These are phyloP conservation scores for Debaryomyces psychrophilus DNA, from an alignment of 1,139 yeast genomes.

Conservation along the genomic window DNA sequence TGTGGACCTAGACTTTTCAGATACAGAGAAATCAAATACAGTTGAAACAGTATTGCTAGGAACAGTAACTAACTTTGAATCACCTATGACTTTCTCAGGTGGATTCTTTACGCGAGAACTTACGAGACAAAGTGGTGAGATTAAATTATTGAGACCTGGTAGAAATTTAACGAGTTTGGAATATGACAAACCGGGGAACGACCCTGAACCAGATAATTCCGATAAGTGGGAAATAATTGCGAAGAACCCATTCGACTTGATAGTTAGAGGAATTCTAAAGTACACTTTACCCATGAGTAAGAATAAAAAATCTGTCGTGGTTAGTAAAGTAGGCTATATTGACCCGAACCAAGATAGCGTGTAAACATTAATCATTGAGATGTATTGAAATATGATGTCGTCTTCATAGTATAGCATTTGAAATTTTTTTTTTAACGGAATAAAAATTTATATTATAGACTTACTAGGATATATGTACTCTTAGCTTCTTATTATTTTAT, in stretches of 20 bases:
- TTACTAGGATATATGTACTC: constrained; percentile 1
- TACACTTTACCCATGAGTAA: constrained; percentile 72
- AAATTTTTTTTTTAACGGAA: constrained; percentile 2
- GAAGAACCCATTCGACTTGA: constrained; percentile 82
- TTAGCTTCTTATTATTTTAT: constrained; percentile 15
- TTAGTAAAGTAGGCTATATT: constrained; percentile 60
- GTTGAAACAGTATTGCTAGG: constrained; percentile 79
- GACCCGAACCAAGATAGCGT: constrained; percentile 49
- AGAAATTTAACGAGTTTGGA: constrained; percentile 49
- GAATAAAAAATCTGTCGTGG: constrained; percentile 58
- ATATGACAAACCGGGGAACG: constrained; percentile 17
- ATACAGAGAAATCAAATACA: constrained; percentile 16
- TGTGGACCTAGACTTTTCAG: background rate
- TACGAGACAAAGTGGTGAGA: constrained; percentile 62
- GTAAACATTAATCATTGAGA: background rate
- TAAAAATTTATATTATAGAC: background rate
- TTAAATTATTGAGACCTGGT: constrained; percentile 78
- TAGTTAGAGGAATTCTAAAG: constrained; percentile 78
- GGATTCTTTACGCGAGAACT: constrained; percentile 70
- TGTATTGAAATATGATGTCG: background rate
- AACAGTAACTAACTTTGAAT: constrained; percentile 63
- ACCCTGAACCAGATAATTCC: constrained; percentile 42
- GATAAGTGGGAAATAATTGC: constrained; percentile 77
- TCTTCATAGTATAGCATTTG: background rate
- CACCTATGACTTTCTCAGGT: constrained; percentile 76